Evolutionary conservation across 768 basidiomycete genomes (phyloP), one percentile per base, ranked within the genome.

Genomic region (Termitomyces sp.): DNA sequence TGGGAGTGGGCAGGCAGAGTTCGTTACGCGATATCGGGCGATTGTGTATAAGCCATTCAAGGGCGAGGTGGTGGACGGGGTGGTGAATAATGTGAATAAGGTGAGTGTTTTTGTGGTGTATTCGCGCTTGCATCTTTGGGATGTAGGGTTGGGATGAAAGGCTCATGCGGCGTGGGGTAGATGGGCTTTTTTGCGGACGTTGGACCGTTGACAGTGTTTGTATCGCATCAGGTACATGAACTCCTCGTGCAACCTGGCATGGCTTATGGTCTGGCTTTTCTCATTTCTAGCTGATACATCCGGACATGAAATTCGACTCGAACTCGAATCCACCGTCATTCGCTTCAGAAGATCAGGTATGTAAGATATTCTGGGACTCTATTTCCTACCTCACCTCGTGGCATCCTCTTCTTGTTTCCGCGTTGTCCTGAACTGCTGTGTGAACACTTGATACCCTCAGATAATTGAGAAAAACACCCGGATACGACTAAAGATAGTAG

Each of bases 1-100:
- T 57, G 93, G 93, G 8, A 94, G 88, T 36, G 96, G 95, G 1
- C 93, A 96, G 74, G 97, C 97, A 5, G 93, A 98, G 75, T 99
- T 99, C 72, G 82, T 93, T 63, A 93, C 94, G 23, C 81, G 89
- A 56, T 99, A 98, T 74, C 87, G 90, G 30, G 97, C 97, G 6
- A 94, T 99, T 64, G 96, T 99, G 20, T 98, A 97, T 83, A 95
- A 98, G 74, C 97, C 97, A n/a, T 98, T 98, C 82, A 97, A 98
- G 73, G 95, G 95, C 10, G 96, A 99, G 71, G 96, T 98, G 4
- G 91, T 99, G 18, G 97, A 99, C 71, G 96, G 94, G 0, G 88
- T 95, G 3, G 96, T 99, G 18, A 89, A 88, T 67, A 95, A 92
- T 61, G 97, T 99, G 38, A 95, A 88, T 72, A 97, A 97, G 83